Evolutionary conservation across 202 grass and related monocot genomes (phyloP).

Genomic region (Carex arenaria): DNA sequence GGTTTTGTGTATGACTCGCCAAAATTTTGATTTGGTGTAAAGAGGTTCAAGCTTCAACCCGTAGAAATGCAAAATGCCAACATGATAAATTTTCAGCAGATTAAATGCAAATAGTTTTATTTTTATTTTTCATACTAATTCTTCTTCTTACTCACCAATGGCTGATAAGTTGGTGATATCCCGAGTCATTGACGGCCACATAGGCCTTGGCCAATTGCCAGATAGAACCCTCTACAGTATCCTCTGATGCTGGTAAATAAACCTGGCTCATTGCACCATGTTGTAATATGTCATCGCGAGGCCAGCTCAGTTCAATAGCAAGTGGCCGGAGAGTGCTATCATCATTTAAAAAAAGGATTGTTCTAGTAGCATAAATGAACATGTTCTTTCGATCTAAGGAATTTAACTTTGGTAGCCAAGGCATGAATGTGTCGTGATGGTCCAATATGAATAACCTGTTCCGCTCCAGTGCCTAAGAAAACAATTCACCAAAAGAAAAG

Average conservation of each 20-base stretch:
- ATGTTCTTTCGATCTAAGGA: not conserved
- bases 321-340: constrained; percentile 13
- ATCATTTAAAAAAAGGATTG: constrained; percentile 21
- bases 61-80: not conserved
- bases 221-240: constrained; percentile 10
- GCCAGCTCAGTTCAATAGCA: constrained; percentile 26
- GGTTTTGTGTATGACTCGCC: not conserved
- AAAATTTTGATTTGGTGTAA: not conserved
- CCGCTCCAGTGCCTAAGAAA: constrained; percentile 12
- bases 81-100: not conserved
- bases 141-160: constrained; percentile 19
- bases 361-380: constrained; percentile 25
- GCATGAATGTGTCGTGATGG: constrained; percentile 30
- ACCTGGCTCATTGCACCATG: constrained; percentile 10
- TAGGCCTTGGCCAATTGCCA: constrained; percentile 35
- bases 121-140: not conserved
- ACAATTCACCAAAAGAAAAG: not conserved
- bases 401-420: constrained; percentile 22
- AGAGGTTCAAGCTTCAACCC: not conserved
- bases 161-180: constrained; percentile 28
- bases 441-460: constrained; percentile 32
- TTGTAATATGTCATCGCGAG: not conserved
- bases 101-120: not conserved
- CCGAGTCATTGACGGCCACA: constrained; percentile 30
- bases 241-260: not conserved